These are phyloP conservation scores for Juncus inflexus DNA, from an alignment of 176 grass and related monocot species.

Conservation along the genomic window DNA sequence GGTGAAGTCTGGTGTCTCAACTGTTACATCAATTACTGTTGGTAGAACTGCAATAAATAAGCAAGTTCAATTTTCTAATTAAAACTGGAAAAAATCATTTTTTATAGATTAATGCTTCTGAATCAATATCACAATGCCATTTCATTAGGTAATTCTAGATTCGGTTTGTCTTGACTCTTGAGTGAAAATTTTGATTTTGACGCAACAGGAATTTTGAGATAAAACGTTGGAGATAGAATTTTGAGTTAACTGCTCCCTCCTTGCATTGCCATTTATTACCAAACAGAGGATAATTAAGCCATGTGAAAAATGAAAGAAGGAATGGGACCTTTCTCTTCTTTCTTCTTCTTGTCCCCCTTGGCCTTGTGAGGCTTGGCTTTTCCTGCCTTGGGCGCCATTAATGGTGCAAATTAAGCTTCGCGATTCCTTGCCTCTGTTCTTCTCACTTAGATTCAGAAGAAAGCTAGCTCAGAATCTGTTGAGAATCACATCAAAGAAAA, in stretches of 20 bases:
- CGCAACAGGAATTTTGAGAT: too few species aligned
- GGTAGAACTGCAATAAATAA: conserved; percentile 64
- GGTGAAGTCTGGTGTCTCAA: conserved; percentile 79
- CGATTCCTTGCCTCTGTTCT: neutral
- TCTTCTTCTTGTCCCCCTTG: conserved; percentile 98
- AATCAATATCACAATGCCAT: conserved; percentile 11
- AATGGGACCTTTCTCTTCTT: conserved; percentile 74
- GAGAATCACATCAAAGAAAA: conserved; percentile 23
- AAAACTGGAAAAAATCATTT: too few species aligned
- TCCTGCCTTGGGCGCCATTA: conserved; percentile 88
- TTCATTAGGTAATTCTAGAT: neutral
- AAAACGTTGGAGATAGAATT: neutral
- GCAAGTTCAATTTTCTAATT: conserved; percentile 6
- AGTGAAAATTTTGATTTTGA: too few species aligned
- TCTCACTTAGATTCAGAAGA: neutral
- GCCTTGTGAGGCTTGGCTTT: conserved; percentile 77
- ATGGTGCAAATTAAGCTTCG: conserved; percentile 3
- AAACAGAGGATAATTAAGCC: too few species aligned
- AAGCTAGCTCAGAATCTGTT: neutral
- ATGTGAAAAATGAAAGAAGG: neutral
- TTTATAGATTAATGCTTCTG: neutral
- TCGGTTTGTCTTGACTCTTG: neutral
- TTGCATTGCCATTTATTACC: neutral
- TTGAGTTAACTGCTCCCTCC: neutral
- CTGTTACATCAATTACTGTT: conserved; percentile 64